Base-by-base conservation (phyloP, 2,329 filamentous ascomycete genomes). In the Knoxdaviesia capensis region DNA sequence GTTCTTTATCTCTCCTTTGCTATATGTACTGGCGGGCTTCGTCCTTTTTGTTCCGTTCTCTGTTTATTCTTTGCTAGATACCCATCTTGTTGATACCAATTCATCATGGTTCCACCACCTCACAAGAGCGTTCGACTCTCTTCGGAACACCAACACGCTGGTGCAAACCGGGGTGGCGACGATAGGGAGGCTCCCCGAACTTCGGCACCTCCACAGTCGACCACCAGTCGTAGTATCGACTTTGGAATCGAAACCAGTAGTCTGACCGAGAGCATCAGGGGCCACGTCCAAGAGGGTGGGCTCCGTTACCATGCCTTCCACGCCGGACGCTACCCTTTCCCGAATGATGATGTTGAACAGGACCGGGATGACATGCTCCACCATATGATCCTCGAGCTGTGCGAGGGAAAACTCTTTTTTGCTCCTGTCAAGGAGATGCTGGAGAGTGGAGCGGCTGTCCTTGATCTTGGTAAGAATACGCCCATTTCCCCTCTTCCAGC, bases 391-490 rank as follows among this genome's bases (percentile, higher is more conserved):
- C 47, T 61, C 4, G 54, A 60, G 6, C 42, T 64, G 9, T 61
- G 59, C 37, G 56, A 58, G 6, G 60, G 58, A 4, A 54, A 52
- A 37, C 56, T 58, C 32, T 68, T 66, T 45, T 60, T 60, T 45
- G 58, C 66, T 2, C 66, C 66, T 0, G 51, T 69, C 9, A 55
- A 61, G 7, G 48, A 56, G 1, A 36, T 50, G 6, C 46, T 69
- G 31, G 51, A 55, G 37, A 45, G 47, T 3, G 65, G 64, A 1
- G 64, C 53, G 0, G 54, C 61, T 39, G 61, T 69, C 3, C 56
- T 68, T 28, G 66, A 70, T 46, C 48, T 70, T 20, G 66, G 65
- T 60, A 51, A 43, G 59, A 56, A 5, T 2, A 46, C 20, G 20
- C 20, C 20, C 20, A 20, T 20, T 20, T 20, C 20, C 20, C 20